phyloP scores from a whole-genome alignment of 2,329 filamentous ascomycete species.

The Herpotrichia juniperi region DNA sequence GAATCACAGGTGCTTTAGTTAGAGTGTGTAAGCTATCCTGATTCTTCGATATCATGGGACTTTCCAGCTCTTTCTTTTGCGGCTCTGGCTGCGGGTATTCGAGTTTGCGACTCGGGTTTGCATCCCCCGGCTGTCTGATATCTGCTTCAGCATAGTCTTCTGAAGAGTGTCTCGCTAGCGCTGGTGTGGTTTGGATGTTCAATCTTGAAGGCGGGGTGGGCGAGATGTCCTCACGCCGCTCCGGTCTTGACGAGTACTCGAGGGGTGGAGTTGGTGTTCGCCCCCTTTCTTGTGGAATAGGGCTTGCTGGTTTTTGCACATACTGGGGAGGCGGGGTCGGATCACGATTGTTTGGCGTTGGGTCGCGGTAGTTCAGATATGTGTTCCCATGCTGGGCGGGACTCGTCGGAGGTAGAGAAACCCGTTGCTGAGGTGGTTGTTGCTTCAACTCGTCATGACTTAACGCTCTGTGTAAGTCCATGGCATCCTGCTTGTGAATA shows the following conservation, averaged over 20 bases:
- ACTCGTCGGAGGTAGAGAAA: not conserved
- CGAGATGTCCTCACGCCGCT: not conserved
- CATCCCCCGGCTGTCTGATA: constrained; percentile 29
- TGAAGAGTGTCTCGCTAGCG: constrained; percentile 20
- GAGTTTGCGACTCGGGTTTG: constrained; percentile 24
- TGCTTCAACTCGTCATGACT: constrained; percentile 32
- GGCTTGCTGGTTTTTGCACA: constrained; percentile 3
- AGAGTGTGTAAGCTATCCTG: constrained; percentile 36
- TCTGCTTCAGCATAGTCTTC: constrained; percentile 56
- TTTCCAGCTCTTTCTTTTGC: constrained; percentile 12
- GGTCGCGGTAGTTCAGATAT: not conserved
- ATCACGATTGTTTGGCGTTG: not conserved
- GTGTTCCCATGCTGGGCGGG: not conserved
- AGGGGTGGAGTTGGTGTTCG: constrained; percentile 10
- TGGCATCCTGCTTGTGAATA: constrained; percentile 44
- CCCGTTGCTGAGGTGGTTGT: constrained; percentile 11
- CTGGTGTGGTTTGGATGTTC: constrained; percentile 7
- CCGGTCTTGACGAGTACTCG: not conserved
- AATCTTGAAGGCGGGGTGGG: constrained; percentile 1
- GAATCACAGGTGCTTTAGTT: constrained; percentile 15
- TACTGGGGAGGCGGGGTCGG: constrained; percentile 5
- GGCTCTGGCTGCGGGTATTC: constrained; percentile 16
- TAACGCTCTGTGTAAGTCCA: constrained; percentile 38
- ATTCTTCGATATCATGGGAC: constrained; percentile 21
- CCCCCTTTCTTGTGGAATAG: constrained; percentile 4